Evolutionary conservation across 768 basidiomycete species (phyloP).

Genomic region (Termitomyces sp.): DNA sequence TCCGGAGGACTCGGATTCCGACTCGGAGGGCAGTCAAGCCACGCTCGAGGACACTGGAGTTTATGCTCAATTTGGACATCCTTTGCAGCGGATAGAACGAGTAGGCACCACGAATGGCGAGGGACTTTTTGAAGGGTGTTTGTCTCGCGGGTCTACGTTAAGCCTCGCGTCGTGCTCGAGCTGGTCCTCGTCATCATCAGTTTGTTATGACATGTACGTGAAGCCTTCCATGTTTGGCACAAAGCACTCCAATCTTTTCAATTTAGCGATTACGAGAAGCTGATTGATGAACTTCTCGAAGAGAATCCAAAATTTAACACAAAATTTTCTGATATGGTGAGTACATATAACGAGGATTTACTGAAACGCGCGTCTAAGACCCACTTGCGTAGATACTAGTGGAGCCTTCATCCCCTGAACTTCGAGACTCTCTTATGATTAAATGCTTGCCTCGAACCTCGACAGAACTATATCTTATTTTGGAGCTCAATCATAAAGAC

Average conservation of each 20-base stretch:
- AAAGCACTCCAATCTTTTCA: background rate
- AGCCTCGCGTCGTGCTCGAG: slow-evolving; percentile 20
- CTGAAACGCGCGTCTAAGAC: background rate
- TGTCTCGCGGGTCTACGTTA: slow-evolving; percentile 17
- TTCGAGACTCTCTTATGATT: slow-evolving; percentile 35
- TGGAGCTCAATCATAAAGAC: slow-evolving; percentile 41
- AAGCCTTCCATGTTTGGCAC: background rate
- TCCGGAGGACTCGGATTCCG: slow-evolving; percentile 14
- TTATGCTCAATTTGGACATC: slow-evolving; percentile 25
- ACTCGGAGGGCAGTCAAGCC: slow-evolving; percentile 24
- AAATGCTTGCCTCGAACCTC: slow-evolving; percentile 33
- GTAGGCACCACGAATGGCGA: slow-evolving; percentile 22
- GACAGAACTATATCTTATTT: slow-evolving; percentile 35
- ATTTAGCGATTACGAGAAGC: slow-evolving; percentile 27
- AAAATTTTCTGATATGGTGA: slow-evolving; percentile 20
- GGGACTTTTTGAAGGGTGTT: slow-evolving; percentile 10
- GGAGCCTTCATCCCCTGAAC: slow-evolving; percentile 22
- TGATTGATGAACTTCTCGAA: slow-evolving; percentile 27
- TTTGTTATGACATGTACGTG: slow-evolving; percentile 26
- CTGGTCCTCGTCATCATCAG: slow-evolving; percentile 25
- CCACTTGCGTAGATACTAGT: slow-evolving; percentile 26
- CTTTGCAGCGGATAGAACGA: slow-evolving; percentile 31
- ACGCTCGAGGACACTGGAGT: slow-evolving; percentile 28
- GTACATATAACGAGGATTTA: background rate
- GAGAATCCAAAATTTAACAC: slow-evolving; percentile 18